These are phyloP conservation scores for Fusarium marasasianum DNA, from an alignment of 2,329 filamentous ascomycete species.

Conservation along the genomic window DNA sequence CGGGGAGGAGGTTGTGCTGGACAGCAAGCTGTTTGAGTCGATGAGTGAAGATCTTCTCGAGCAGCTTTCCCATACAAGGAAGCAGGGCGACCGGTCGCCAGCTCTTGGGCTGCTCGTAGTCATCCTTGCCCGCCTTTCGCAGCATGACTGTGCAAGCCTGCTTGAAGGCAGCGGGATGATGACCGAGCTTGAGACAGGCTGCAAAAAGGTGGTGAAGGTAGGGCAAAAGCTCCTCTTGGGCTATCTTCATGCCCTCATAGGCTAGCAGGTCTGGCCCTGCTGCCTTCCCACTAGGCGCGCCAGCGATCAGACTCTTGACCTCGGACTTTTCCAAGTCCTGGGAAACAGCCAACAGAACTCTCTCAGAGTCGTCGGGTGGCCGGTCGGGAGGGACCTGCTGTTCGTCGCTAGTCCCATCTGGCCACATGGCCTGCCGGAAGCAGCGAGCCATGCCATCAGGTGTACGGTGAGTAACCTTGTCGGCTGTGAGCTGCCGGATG, in stretches of 20 bases:
- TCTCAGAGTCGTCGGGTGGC: background rate
- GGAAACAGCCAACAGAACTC: background rate
- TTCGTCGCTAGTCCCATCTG: background rate
- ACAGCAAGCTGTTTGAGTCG: background rate
- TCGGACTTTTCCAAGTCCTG: background rate
- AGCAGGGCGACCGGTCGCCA: slow-evolving; percentile 14
- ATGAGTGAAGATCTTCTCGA: slow-evolving; percentile 1
- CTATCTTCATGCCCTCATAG: slow-evolving; percentile 7
- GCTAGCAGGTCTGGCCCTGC: background rate
- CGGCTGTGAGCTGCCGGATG: background rate
- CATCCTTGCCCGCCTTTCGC: slow-evolving; percentile 1
- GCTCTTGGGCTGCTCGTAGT: slow-evolving; percentile 5
- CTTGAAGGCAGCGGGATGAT: slow-evolving; percentile 15
- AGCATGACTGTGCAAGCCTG: background rate
- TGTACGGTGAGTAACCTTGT: background rate
- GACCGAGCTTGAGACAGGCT: background rate
- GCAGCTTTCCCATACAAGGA: background rate
- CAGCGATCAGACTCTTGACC: background rate
- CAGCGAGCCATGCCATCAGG: background rate
- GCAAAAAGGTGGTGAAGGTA: background rate
- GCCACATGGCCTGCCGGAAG: background rate
- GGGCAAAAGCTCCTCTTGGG: background rate
- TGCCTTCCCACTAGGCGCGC: background rate
- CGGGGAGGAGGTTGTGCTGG: background rate
- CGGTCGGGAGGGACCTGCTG: background rate